Evolutionary conservation across 805 yeast species (phyloP), one percentile per base, ranked within the genome.

Genomic region (Komagataella phaffii): DNA sequence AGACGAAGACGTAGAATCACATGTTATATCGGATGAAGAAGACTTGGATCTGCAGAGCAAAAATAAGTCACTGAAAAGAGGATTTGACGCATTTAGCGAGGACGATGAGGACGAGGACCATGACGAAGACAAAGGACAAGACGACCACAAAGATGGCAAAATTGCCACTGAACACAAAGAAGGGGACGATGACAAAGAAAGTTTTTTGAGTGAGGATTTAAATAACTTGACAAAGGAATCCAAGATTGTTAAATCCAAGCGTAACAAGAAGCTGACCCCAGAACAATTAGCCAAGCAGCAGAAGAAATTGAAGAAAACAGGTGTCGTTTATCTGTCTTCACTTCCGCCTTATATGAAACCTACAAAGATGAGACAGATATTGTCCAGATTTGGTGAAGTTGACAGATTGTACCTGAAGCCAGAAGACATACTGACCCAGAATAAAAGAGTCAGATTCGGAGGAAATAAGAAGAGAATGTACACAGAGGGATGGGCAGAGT

Each of bases 301-400:
- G 54, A 75, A 75, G 57, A 76, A 76, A 57, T 73, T 77, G 44
- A 79, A 75, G 54, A 81, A 77, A 58, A 83, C 96, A 0, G 99
- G 99, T 4, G 96, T 93, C 1, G 83, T 95, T n/a, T 93, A 93
- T 59, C 66, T 93, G 2, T 89, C 97, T 0, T 77, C 83, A 49
- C 78, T 93, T 7, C 99, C 99, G 0, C 99, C 99, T 23, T 93
- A 85, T 63, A 93, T 93, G 99, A 90, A 90, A 63, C 98, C 99
- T 1, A 79, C 84, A 1, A 93, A 89, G 63, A 72, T 93, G 67
- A 76, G 95, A 59, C 93, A 89, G 50, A 77, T 93, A 10, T 70
- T 93, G 40, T 66, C 81, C 3, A 72, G 88, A 55, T 93, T 91
- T 67, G 99, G 99, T 8, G 81, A 80, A 53, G 75, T 91, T n/a